phyloP scores from a whole-genome alignment of 306 rosid species.

The Fragaria iinumae region DNA sequence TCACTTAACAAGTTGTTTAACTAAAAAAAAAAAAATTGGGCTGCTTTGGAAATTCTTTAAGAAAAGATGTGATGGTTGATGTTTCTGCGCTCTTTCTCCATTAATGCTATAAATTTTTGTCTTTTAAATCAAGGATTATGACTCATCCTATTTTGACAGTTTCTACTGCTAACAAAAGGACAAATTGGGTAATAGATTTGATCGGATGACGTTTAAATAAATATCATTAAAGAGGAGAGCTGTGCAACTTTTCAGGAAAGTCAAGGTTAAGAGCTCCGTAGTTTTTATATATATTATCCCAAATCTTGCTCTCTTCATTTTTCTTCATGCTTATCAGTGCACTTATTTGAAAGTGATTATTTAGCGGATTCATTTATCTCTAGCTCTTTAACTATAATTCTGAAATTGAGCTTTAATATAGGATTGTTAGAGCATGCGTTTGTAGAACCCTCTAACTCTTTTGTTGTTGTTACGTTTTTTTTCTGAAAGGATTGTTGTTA shows the following conservation, averaged over 20 bases:
- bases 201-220: neutral
- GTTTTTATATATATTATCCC: neutral
- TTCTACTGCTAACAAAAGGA: neutral
- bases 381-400: neutral
- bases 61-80: neutral
- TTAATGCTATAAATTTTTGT: neutral
- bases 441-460: neutral
- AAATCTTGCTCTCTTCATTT: neutral
- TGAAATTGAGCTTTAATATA: neutral
- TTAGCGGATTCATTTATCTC: neutral
- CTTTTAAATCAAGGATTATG: neutral
- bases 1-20: too few species aligned
- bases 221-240: neutral
- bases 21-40: too few species aligned
- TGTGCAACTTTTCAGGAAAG: neutral
- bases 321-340: neutral
- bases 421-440: neutral
- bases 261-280: neutral
- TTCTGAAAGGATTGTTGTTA: neutral
- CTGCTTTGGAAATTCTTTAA: neutral
- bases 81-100: neutral
- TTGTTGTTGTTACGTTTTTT: neutral
- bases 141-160: neutral
- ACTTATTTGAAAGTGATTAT: neutral
- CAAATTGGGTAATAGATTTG: neutral